Conservation (phyloP, 2,329 filamentous ascomycete genomes). For the Alternaria sp. region DNA sequence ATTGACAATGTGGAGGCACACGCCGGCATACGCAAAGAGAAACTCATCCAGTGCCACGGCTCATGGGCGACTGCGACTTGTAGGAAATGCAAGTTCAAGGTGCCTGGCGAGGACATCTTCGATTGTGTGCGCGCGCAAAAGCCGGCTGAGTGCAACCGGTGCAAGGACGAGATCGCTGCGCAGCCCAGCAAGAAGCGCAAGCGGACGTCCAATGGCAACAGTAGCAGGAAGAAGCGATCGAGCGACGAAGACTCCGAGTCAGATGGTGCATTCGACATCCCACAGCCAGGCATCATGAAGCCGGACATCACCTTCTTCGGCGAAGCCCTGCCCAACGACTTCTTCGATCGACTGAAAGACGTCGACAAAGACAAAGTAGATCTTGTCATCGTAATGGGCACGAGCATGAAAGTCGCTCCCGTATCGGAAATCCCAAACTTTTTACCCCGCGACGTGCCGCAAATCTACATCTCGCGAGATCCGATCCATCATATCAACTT, state of each 20-base stretch:
- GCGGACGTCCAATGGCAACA: constrained; percentile 57
- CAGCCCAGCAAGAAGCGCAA: constrained; percentile 63
- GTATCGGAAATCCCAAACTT: constrained; percentile 90
- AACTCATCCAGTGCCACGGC: constrained; percentile 94
- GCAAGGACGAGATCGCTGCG: constrained; percentile 64
- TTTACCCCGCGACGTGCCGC: constrained; percentile 79
- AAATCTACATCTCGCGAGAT: constrained; percentile 87
- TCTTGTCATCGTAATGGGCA: constrained; percentile 94
- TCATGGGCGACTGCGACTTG: constrained; percentile 94
- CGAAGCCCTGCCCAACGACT: constrained; percentile 84
- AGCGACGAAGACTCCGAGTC: constrained; percentile 63
- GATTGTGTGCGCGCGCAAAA: constrained; percentile 76
- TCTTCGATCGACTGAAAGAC: constrained; percentile 80
- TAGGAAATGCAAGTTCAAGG: constrained; percentile 78
- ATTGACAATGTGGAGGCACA: constrained; percentile 94
- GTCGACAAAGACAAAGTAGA: constrained; percentile 83
- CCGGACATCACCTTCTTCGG: constrained; percentile 99
- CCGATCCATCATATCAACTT: constrained; percentile 91
- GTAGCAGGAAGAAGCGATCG: constrained; percentile 58
- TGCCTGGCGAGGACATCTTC: constrained; percentile 80
- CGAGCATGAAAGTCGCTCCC: constrained; percentile 92
- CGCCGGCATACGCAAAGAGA: constrained; percentile 81
- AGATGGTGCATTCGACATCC: constrained; percentile 70
- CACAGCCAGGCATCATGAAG: constrained; percentile 82
- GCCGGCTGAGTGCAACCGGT: constrained; percentile 80